Base-by-base conservation (phyloP, 768 basidiomycete genomes). In the Trametes coccinea region DNA sequence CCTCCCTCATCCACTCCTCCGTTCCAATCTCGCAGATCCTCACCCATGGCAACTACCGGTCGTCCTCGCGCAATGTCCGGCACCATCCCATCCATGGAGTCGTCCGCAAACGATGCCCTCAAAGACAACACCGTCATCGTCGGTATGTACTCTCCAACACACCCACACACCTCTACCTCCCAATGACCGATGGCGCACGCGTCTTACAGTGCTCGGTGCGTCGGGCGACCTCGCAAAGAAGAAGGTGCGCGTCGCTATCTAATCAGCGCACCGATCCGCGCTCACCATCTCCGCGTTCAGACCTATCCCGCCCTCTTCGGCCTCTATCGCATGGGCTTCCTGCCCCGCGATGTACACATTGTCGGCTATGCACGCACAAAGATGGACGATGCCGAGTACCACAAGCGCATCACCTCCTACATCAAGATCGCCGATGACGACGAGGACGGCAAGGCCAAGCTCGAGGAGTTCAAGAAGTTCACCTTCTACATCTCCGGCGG, bases 201-300 rank as follows among this genome's bases (percentile, higher is more conserved):
- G 14, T 11, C 30, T 9, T 10, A 22, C 71, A 94, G 95, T 98
- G 56, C 85, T 95, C 62, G 96, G 96, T 59, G 96, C 96, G 3
- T 95, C 93, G 58, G 96, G 96, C 43, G 96, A 99, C 80, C 82
- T 99, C 48, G 96, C 96, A 65, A 96, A 97, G 89, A 99, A 99
- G 80, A 99, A 99, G 85, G 95, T 86, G 48, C 64, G 56, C 47
- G 56, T 52, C 51, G 48, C 45, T 41, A 58, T 54, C 55, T 17
- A 46, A 48, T 66, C 51, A 59, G 54, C 53, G 56, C 60, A 53
- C 47, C 53, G 53, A 51, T 52, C 41, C 58, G 34, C 54, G 43
- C 65, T 63, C 46, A 60, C 50, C 22, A 22, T 22, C 22, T 22
- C 22, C 47, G 6, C 43, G 3, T 53, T 39, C 56, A 97, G 95